Evolutionary conservation across 2,329 filamentous ascomycete species (phyloP).

Genomic region (Colletotrichum lindemuthianum): DNA sequence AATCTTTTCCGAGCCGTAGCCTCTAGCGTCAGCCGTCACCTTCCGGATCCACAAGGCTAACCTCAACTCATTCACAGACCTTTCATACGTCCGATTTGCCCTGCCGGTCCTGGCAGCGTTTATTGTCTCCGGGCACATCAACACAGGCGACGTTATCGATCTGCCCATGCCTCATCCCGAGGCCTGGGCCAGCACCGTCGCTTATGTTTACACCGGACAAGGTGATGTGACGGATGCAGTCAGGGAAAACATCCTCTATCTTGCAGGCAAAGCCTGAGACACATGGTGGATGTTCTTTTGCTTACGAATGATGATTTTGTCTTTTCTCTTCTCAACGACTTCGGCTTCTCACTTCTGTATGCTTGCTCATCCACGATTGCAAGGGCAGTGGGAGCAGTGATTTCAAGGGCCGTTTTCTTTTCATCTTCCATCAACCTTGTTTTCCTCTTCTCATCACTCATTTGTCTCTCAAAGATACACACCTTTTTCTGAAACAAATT

Average conservation of each 20-base stretch:
- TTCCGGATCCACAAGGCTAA: constrained; percentile 11
- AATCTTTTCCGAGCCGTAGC: constrained; percentile 11
- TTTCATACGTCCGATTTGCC: constrained; percentile 57
- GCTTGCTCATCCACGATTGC: constrained; percentile 18
- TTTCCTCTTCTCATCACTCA: constrained; percentile 13
- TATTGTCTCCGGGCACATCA: constrained; percentile 63
- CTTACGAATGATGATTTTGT: constrained; percentile 26
- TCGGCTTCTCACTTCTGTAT: constrained; percentile 9
- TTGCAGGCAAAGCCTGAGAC: constrained; percentile 59
- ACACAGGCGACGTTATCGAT: constrained; percentile 63
- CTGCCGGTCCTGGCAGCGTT: constrained; percentile 65
- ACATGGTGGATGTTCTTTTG: constrained; percentile 28
- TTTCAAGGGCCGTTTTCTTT: constrained; percentile 19
- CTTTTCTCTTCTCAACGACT: constrained; percentile 14
- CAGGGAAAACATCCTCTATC: constrained; percentile 62
- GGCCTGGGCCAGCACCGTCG: constrained; percentile 65
- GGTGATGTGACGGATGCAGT: constrained; percentile 57
- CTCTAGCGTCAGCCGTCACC: constrained; percentile 4
- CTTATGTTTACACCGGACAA: constrained; percentile 64
- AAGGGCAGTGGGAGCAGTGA: background rate
- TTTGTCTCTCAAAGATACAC: background rate
- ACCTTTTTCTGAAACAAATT: background rate
- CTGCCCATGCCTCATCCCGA: constrained; percentile 67
- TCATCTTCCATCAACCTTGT: background rate
- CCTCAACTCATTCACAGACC: constrained; percentile 48